Evolutionary conservation across 805 yeast genomes (phyloP).

Genomic region (Candida dajiaensis): DNA sequence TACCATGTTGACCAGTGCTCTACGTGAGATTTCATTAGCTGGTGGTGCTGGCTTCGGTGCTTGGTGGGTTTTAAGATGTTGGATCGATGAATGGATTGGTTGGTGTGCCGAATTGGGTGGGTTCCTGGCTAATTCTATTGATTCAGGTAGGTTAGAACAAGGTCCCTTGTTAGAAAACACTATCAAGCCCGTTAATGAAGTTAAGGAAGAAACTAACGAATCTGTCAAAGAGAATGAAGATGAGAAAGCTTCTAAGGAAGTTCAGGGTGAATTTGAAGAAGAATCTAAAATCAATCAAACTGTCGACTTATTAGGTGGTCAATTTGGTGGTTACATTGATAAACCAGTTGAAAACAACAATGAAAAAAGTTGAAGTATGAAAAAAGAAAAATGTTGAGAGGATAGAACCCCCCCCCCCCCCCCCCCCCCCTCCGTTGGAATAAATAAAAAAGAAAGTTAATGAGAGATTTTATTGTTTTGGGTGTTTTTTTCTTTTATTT

Average conservation of each 20-base stretch:
- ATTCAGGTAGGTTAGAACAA: background rate
- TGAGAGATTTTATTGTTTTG: too few relatives aligned
- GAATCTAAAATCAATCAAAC: background rate
- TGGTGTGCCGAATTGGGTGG: constrained; percentile 66
- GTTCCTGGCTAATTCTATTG: constrained; percentile 25
- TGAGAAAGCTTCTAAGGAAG: background rate
- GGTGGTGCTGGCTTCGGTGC: constrained; percentile 58
- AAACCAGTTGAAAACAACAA: background rate
- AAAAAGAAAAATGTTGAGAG: background rate
- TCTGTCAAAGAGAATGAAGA: background rate
- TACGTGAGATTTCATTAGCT: constrained; percentile 54
- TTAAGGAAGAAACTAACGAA: background rate
- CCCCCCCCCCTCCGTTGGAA: too few relatives aligned
- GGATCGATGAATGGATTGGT: constrained; percentile 68
- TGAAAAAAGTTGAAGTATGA: background rate
- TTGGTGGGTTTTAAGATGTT: constrained; percentile 74
- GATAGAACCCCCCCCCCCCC: too few relatives aligned
- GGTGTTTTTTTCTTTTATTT: too few relatives aligned
- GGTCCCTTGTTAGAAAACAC: background rate
- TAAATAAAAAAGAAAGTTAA: too few relatives aligned
- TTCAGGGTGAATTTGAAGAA: background rate
- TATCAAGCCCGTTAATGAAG: background rate
- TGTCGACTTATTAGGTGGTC: background rate
- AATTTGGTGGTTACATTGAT: background rate
- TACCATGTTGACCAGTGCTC: constrained; percentile 49